phyloP scores from a whole-genome alignment of 768 basidiomycete species.

The Pleurotus tuoliensis region DNA sequence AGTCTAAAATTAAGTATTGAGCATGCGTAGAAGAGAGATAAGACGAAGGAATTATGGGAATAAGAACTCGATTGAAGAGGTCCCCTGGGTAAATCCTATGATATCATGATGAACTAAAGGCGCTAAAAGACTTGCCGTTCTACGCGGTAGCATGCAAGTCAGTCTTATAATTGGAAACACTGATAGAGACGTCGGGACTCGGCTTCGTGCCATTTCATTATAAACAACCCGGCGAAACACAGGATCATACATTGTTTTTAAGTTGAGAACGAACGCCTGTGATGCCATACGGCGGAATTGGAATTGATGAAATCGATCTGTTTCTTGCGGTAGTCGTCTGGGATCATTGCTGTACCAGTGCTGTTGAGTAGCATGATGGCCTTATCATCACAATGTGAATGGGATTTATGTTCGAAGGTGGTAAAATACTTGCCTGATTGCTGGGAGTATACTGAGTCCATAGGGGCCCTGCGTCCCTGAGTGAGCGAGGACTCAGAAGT shows the following conservation, averaged over 20 bases:
- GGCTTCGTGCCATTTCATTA: not conserved
- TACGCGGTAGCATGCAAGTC: no score
- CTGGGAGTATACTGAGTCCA: constrained; percentile 27
- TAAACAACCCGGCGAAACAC: no score
- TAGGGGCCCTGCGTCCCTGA: constrained; percentile 17
- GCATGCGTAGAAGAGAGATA: constrained; percentile 4
- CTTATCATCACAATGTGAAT: constrained; percentile 11
- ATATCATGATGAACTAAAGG: no score
- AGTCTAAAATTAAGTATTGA: not conserved
- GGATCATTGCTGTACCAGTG: constrained; percentile 28
- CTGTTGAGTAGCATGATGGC: constrained; percentile 32
- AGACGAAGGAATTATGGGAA: not conserved
- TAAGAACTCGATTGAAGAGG: no score
- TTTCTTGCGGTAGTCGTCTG: constrained; percentile 31
- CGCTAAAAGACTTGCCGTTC: no score
- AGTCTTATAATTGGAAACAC: no score
- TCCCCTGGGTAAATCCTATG: no score
- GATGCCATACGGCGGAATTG: constrained; percentile 19
- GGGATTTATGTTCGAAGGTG: not conserved
- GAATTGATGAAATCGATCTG: constrained; percentile 34
- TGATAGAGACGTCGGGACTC: not conserved
- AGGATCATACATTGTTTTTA: not conserved
- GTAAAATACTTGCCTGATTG: constrained; percentile 17
- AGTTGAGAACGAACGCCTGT: constrained; percentile 5
- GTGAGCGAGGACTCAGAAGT: not conserved